These are phyloP conservation scores for Monosporascus sp. DNA, from an alignment of 2,329 filamentous ascomycete species.

Conservation along the genomic window DNA sequence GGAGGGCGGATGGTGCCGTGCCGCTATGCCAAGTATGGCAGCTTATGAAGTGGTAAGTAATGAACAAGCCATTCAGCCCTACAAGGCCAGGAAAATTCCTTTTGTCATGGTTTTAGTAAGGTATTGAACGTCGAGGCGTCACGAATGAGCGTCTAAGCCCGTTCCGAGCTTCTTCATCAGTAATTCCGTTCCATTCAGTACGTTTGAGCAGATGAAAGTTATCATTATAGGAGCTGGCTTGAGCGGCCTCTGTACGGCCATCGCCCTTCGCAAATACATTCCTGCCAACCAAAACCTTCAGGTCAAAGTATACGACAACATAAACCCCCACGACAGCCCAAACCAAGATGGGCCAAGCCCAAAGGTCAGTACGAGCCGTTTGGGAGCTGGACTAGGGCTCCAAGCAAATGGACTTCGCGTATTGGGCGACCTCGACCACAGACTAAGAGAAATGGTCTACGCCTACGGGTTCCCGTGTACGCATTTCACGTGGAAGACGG, in stretches of 20 bases:
- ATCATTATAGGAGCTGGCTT: conserved; percentile 7
- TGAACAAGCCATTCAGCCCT: no score
- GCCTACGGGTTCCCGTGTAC: conserved; percentile 9
- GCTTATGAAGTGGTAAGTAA: no score
- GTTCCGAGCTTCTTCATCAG: no score
- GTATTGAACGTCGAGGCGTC: no score
- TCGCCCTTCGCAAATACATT: conserved; percentile 9
- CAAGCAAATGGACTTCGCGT: conserved; percentile 8
- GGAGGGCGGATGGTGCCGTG: no score
- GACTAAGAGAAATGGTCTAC: conserved; percentile 4
- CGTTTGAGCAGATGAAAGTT: conserved; percentile 4
- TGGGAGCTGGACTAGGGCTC: conserved; percentile 10
- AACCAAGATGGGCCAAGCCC: background rate
- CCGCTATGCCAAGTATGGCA: no score
- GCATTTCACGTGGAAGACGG: conserved; percentile 8
- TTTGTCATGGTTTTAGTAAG: no score
- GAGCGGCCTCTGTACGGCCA: conserved; percentile 7
- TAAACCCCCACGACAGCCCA: background rate
- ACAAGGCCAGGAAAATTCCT: no score
- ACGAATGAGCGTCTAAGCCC: no score
- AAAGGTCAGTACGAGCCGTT: conserved; percentile 5
- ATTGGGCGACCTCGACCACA: conserved; percentile 5
- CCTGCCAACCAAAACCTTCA: conserved; percentile 4
- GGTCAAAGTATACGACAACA: conserved; percentile 8
- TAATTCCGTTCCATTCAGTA: no score